A percentile compares a stretch with the other conserved stretches of the same genome.
These are phyloP conservation scores for Pseudogymnoascus sp. DNA, from an alignment of 2,329 filamentous ascomycete species.

Conservation along the genomic window DNA sequence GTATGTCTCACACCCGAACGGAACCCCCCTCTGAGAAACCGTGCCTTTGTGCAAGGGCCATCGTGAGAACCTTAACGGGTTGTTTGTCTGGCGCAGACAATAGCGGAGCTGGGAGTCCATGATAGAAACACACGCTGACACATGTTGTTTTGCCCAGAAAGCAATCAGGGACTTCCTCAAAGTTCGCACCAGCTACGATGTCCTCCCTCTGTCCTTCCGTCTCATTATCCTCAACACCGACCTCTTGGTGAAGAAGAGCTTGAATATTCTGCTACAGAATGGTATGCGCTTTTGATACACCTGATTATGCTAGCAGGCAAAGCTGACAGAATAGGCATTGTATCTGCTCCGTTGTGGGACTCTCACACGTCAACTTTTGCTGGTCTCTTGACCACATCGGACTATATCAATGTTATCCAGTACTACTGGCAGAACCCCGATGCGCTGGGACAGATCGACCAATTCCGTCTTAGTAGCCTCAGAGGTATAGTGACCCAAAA, in stretches of 20 bases:
- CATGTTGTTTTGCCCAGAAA: conserved; percentile 45
- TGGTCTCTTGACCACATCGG: conserved; percentile 86
- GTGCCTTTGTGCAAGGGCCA: neutral
- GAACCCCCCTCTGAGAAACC: neutral
- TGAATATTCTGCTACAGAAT: conserved; percentile 93
- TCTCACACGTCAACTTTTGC: conserved; percentile 88
- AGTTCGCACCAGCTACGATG: conserved; percentile 94
- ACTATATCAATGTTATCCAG: conserved; percentile 98
- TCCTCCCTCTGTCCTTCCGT: conserved; percentile 89
- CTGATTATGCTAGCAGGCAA: neutral
- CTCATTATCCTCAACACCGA: conserved; percentile 94
- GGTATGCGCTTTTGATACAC: conserved; percentile 43
- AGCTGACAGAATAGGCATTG: conserved; percentile 61
- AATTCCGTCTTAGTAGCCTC: conserved; percentile 86
- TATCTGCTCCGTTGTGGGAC: conserved; percentile 95
- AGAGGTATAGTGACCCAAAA: conserved; percentile 53
- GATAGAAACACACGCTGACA: neutral
- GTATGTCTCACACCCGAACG: conserved; percentile 42
- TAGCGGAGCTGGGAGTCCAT: neutral
- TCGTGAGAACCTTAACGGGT: neutral
- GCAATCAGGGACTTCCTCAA: conserved; percentile 93
- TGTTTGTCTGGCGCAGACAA: neutral
- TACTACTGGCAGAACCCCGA: conserved; percentile 98
- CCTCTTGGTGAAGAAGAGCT: conserved; percentile 90
- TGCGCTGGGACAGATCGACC: conserved; percentile 79